phyloP scores from a whole-genome alignment of 768 basidiomycete genomes.

The Hygrophoropsis aurantiaca region DNA sequence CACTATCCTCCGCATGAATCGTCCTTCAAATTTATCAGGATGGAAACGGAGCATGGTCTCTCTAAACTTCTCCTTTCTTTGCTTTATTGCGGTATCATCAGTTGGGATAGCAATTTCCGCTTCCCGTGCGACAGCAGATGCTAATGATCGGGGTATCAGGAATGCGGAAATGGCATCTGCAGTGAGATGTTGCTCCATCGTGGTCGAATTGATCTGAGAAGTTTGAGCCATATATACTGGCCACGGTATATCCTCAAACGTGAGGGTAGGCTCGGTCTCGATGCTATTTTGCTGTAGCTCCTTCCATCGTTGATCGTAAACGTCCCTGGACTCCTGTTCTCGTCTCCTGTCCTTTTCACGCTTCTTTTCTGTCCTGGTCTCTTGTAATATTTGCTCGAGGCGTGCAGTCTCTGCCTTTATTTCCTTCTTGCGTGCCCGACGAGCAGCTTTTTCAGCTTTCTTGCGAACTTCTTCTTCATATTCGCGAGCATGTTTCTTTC shows the following conservation, averaged over 20 bases:
- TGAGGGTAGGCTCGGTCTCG: constrained; percentile 30
- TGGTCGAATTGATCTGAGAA: constrained; percentile 14
- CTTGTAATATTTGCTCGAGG: constrained; percentile 50
- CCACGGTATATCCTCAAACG: constrained; percentile 72
- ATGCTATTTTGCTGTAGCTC: constrained; percentile 36
- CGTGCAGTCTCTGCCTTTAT: constrained; percentile 52
- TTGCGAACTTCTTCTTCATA: constrained; percentile 59
- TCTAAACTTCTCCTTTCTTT: constrained; percentile 58
- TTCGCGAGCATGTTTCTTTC: constrained; percentile 68
- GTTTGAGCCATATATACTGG: constrained; percentile 40
- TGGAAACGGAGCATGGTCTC: constrained; percentile 75
- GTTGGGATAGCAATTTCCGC: constrained; percentile 5
- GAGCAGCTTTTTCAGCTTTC: constrained; percentile 53
- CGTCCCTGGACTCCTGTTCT: constrained; percentile 45
- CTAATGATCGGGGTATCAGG: constrained; percentile 38
- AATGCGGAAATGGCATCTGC: constrained; percentile 56
- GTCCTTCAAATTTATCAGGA: constrained; percentile 81
- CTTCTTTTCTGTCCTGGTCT: constrained; percentile 50
- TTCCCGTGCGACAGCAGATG: not conserved
- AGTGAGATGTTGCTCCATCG: constrained; percentile 58
- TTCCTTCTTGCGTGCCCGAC: constrained; percentile 53
- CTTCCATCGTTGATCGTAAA: constrained; percentile 62
- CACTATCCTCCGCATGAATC: constrained; percentile 55
- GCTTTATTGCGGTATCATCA: constrained; percentile 39
- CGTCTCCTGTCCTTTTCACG: constrained; percentile 45